phyloP scores from a whole-genome alignment of 176 grass and related monocot genomes.

The Musa itinerans region DNA sequence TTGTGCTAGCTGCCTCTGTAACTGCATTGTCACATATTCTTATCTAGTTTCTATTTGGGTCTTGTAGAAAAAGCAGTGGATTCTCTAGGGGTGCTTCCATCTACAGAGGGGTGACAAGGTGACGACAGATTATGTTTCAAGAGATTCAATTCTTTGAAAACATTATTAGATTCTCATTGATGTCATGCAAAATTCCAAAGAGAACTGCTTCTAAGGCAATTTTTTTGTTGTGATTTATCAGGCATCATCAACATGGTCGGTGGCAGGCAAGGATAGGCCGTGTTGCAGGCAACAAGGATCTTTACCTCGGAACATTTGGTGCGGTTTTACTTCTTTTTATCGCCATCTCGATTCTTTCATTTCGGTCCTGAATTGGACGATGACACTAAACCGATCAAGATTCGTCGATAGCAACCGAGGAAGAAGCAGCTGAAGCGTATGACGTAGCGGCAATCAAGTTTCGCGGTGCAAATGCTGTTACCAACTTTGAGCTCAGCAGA shows the following conservation, averaged over 20 bases:
- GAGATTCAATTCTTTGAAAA: background rate
- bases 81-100: slow-evolving; percentile 91
- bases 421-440: slow-evolving; percentile 91
- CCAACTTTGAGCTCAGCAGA: slow-evolving; percentile 71
- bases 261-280: slow-evolving; percentile 98
- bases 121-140: background rate
- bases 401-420: slow-evolving; percentile 52
- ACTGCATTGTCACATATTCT: slow-evolving; percentile 9
- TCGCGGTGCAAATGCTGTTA: slow-evolving; percentile 70
- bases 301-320: slow-evolving; percentile 94
- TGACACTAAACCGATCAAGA: background rate
- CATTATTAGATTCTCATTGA: no score
- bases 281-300: slow-evolving; percentile 94
- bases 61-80: slow-evolving; percentile 75
- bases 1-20: slow-evolving; percentile 8
- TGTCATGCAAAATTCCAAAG: no score
- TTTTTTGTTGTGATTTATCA: slow-evolving; percentile 12
- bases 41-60: background rate
- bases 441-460: slow-evolving; percentile 90
- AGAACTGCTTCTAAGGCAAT: background rate
- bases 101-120: slow-evolving; percentile 73
- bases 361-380: background rate
- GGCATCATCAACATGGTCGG: slow-evolving; percentile 89
- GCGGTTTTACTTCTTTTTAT: background rate
- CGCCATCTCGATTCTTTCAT: background rate